These are phyloP conservation scores for Vaccinium myrtillus DNA, from an alignment of 148 eudicot species.

Conservation along the genomic window DNA sequence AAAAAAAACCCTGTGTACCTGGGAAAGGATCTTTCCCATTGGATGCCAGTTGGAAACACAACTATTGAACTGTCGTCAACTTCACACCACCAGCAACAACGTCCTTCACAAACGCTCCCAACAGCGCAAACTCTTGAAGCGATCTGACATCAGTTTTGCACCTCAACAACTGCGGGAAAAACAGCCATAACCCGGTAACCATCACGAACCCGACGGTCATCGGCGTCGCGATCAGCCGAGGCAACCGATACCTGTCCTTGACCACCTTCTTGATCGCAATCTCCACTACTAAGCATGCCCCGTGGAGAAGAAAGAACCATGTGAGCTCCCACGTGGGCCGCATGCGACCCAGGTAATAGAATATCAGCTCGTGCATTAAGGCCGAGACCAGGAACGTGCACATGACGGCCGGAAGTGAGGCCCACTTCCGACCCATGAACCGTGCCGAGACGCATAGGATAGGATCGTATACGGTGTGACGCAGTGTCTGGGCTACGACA, in stretches of 20 bases:
- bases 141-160: constrained; percentile 21
- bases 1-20: background rate
- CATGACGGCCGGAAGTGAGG: constrained; percentile 26
- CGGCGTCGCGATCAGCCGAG: constrained; percentile 22
- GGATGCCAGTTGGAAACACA: background rate
- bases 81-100: constrained; percentile 1
- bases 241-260: constrained; percentile 19
- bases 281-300: constrained; percentile 38
- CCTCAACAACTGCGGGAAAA: constrained; percentile 43
- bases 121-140: constrained; percentile 32
- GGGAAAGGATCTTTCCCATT: too few species aligned
- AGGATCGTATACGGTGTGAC: constrained; percentile 47
- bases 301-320: constrained; percentile 49
- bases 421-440: constrained; percentile 29
- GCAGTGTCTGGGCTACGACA: constrained; percentile 43
- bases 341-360: constrained; percentile 41
- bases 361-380: constrained; percentile 51
- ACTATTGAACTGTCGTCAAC: background rate
- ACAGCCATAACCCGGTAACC: constrained; percentile 36
- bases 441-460: background rate
- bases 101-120: constrained; percentile 29
- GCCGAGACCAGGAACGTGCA: constrained; percentile 44
- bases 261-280: constrained; percentile 26
- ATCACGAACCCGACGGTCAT: constrained; percentile 31
- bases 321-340: constrained; percentile 42